phyloP scores from a whole-genome alignment of 345 rosid species.

The Populus davidiana region DNA sequence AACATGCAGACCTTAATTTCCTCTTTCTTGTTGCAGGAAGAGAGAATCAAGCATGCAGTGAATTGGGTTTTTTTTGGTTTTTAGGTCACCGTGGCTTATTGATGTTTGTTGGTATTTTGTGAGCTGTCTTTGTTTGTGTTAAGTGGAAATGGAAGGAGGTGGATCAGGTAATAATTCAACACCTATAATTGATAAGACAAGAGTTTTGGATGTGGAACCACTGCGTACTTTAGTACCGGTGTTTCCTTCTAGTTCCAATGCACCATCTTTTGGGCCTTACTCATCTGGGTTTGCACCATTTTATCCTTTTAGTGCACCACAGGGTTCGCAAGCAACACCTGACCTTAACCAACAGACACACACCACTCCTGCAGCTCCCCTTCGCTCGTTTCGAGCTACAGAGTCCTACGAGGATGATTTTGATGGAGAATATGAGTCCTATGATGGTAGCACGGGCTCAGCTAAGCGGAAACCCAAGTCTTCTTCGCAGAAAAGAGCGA shows the following conservation, averaged over 20 bases:
- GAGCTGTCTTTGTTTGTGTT: not conserved
- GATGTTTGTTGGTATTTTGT: not conserved
- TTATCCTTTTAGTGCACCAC: constrained; percentile 51
- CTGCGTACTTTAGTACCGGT: constrained; percentile 62
- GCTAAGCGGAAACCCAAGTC: not conserved
- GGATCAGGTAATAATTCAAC: constrained; percentile 30
- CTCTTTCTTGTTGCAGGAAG: not conserved
- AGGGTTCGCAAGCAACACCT: constrained; percentile 28
- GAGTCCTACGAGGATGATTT: constrained; percentile 28
- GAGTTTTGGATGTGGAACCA: constrained; percentile 77
- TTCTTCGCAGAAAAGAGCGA: constrained; percentile 7
- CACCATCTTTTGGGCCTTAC: constrained; percentile 53
- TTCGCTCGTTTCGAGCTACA: constrained; percentile 47
- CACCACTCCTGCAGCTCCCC: constrained; percentile 43
- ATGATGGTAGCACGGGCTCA: not conserved
- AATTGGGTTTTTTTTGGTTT: not conserved
- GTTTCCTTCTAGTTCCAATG: constrained; percentile 45
- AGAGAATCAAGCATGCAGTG: not conserved
- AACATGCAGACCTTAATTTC: not conserved
- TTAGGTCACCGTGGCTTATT: not conserved
- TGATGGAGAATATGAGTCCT: constrained; percentile 1
- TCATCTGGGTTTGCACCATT: constrained; percentile 68
- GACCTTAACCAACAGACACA: constrained; percentile 40
- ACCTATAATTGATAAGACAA: constrained; percentile 46
- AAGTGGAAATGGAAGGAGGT: constrained; percentile 46